Percentiles rank a stretch among this genome's conserved stretches.
phyloP scores from a whole-genome alignment of 495 filamentous ascomycete species.

The Penicillium coprophilum region DNA sequence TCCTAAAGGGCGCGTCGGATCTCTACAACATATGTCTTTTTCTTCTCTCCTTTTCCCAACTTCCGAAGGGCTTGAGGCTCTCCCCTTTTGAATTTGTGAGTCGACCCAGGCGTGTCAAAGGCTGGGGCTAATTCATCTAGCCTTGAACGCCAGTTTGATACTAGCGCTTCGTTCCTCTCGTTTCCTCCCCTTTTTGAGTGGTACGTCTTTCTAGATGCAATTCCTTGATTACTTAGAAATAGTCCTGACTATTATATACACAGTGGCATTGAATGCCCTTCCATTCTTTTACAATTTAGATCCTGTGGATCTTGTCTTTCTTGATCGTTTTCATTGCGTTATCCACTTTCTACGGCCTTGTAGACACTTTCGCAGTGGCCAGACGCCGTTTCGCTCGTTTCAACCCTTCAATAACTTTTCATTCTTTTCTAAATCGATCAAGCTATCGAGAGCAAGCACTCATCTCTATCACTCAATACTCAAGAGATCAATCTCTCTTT shows the following conservation, averaged over 20 bases:
- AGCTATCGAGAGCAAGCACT: constrained; percentile 17
- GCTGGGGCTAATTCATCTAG: background rate
- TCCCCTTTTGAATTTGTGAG: constrained; percentile 7
- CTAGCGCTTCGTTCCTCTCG: constrained; percentile 21
- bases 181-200: constrained; percentile 11
- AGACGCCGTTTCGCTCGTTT: constrained; percentile 10
- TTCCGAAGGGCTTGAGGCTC: constrained; percentile 31
- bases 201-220: background rate
- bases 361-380: constrained; percentile 14
- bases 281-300: constrained; percentile 26
- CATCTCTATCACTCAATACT: background rate
- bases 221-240: background rate
- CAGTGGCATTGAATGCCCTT: constrained; percentile 45
- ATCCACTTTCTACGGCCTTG: constrained; percentile 15
- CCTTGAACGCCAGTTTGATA: constrained; percentile 34
- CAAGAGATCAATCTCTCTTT: background rate
- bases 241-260: constrained; percentile 5
- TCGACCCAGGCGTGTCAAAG: constrained; percentile 1
- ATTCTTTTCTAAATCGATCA: constrained; percentile 21
- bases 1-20: background rate
- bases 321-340: constrained; percentile 14
- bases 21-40: constrained; percentile 15
- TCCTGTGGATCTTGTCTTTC: constrained; percentile 15
- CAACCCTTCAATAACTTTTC: constrained; percentile 10
- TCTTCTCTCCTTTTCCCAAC: constrained; percentile 15